Base-by-base conservation (phyloP, 164 flowering plant species). In the Piper betle region DNA sequence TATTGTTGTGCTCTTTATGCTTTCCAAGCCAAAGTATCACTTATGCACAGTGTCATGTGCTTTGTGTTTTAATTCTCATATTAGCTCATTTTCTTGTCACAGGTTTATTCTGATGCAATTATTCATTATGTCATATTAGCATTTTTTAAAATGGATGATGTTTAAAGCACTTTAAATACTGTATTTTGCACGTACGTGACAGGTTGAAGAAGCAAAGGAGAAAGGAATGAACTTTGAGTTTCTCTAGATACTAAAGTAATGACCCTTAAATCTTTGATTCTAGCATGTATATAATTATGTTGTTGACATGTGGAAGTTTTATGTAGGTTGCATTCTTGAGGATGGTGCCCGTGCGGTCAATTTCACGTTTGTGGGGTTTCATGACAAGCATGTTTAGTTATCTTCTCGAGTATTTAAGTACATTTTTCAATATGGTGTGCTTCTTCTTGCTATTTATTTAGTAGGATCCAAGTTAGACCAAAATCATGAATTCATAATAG, bases 171-270 rank as follows among this genome's bases (percentile, higher is more conserved):
- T n/a, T n/a, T n/a, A n/a, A n/a, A n/a, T n/a, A n/a, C n/a, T n/a
- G n/a, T n/a, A n/a, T n/a, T n/a, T n/a, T n/a, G n/a, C n/a, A n/a
- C n/a, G n/a, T n/a, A n/a, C n/a, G n/a, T 69, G 62, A 46, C 69
- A 88, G 92, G 55, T 76, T 62, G 99, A 90, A 77, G 95, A 86
- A 61, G 85, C 88, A 59, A 81, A 78, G 65, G 85, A 80, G 67
- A 84, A 69, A 62, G 96, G 97, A 39, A 62, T 84, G 97, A 93
- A 65, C 48, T 71, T 50, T 97, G 82, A 73, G 86, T 90, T 71
- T 78, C 79, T 33, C 91, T 96, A 53, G 99, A 93, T 79, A 73
- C 70, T n/a, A 90, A 93, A 73, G 99, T 90, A 79, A 74, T 37
- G 16, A 25, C 37, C 16, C 33, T 15, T 7, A 3, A 57, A 41